A percentile compares a stretch with the other conserved stretches of the same genome.
Evolutionary conservation across 1,284 basidiomycete species (phyloP).

Genomic region (Coniferiporia sulphurascens): DNA sequence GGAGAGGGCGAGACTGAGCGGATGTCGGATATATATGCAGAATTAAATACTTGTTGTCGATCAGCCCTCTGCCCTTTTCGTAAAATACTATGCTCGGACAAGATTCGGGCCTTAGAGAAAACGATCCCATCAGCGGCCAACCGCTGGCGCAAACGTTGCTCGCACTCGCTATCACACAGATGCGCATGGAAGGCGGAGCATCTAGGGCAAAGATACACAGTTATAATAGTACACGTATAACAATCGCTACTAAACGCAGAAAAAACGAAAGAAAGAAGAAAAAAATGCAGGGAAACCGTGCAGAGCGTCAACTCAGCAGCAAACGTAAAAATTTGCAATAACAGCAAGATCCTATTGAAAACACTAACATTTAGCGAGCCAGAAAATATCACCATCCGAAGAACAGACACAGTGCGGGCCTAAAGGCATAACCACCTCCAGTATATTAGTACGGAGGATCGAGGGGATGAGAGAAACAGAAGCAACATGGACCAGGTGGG

Average conservation of each 20-base stretch:
- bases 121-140: neutral
- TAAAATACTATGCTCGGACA: neutral
- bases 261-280: conserved; percentile 5
- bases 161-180: neutral
- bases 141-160: neutral
- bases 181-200: neutral
- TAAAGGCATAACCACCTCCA: neutral
- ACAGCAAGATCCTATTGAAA: neutral
- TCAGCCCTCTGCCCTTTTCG: neutral
- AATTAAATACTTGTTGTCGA: neutral
- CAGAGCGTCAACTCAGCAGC: conserved; percentile 9
- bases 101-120: neutral
- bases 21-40: no score
- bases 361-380: conserved; percentile 16
- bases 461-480: neutral
- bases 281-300: no score
- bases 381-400: conserved; percentile 16
- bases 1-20: neutral
- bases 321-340: conserved; percentile 3
- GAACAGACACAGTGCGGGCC: neutral
- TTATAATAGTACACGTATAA: conserved; percentile 7
- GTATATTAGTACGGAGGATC: neutral
- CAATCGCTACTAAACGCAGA: conserved; percentile 1
- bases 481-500: neutral
- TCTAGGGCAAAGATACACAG: neutral